Conservation (phyloP, 2,329 filamentous ascomycete genomes). For the Xylariaceae sp. region DNA sequence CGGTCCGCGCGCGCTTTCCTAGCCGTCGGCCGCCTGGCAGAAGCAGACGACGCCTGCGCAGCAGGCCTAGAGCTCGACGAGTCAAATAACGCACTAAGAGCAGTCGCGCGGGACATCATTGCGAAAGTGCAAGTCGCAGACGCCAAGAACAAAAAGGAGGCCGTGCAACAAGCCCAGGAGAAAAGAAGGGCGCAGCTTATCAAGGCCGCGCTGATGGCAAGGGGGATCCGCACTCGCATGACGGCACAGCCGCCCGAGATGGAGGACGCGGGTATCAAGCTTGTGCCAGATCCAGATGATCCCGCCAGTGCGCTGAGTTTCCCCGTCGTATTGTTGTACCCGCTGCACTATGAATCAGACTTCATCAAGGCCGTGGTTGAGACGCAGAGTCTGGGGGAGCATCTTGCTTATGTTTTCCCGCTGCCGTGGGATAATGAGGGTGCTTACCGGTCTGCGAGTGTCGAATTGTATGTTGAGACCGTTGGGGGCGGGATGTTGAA, state of each 20-base stretch:
- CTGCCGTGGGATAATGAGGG: conserved; percentile 73
- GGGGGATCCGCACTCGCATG: conserved; percentile 64
- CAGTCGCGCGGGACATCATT: conserved; percentile 60
- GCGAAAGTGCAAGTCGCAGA: conserved; percentile 53
- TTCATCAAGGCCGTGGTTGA: conserved; percentile 87
- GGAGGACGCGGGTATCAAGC: conserved; percentile 71
- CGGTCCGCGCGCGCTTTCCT: conserved; percentile 76
- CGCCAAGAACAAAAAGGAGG: conserved; percentile 52
- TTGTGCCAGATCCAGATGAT: conserved; percentile 70
- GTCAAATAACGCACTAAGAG: conserved; percentile 62
- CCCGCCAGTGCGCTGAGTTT: conserved; percentile 68
- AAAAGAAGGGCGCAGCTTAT: conserved; percentile 59
- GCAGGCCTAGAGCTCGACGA: conserved; percentile 71
- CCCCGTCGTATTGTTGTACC: conserved; percentile 82
- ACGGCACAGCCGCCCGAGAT: conserved; percentile 76
- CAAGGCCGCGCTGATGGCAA: conserved; percentile 59
- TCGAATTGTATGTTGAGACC: conserved; percentile 92
- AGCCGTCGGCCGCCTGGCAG: conserved; percentile 69
- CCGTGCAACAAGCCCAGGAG: conserved; percentile 50
- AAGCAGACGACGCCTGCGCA: conserved; percentile 76
- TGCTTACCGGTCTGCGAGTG: conserved; percentile 42
- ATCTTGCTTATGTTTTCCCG: conserved; percentile 82
- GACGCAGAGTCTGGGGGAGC: conserved; percentile 68
- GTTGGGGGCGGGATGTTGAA: conserved; percentile 75
- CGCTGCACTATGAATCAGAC: conserved; percentile 75